Base-by-base conservation (phyloP, 495 filamentous ascomycete species). In the Penicillium parvum region DNA sequence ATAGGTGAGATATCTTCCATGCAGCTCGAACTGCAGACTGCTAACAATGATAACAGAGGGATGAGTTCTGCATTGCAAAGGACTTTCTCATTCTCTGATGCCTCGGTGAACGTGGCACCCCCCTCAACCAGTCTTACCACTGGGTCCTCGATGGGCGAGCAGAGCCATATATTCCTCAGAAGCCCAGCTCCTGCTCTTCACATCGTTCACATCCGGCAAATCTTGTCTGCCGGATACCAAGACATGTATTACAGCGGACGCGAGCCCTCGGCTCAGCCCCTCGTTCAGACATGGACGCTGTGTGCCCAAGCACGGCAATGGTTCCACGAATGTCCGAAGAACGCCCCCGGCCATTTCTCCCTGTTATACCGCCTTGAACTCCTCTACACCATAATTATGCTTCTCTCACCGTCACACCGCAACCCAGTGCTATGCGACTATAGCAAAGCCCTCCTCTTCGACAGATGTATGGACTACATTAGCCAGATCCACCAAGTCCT, bases 21-120 rank as follows among this genome's bases (percentile, higher is more conserved):
- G n/a, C n/a, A n/a, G n/a, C n/a, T n/a, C n/a, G n/a, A n/a, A n/a
- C n/a, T n/a, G n/a, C n/a, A n/a, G n/a, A n/a, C 16, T 30, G 16
- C 34, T 55, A 38, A 45, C 29, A 41, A 11, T 39, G 11, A n/a
- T 9, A 10, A 2, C 23, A 92, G 90, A 53, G 81, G 83, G 4
- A 87, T 88, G 22, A 88, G 85, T 46, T 79, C 90, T 66, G 84
- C 88, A 11, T 76, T 89, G 37, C 80, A 82, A 20, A 75, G 88
- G 28, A 81, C 86, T 0, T 95, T 95, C 60, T 94, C 91, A 4
- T 92, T 97, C 58, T 88, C 86, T 1, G 91, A 97, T 58, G 86
- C 86, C 27, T 85, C 88, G n/a, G 75, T 83, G 2, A 81, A 83
- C 47, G 88, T 94, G 26, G 73, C 66, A 7, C 67, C 85, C 48